Evolutionary conservation across 306 rosid genomes (phyloP).

Genomic region (Medicago arabica): DNA sequence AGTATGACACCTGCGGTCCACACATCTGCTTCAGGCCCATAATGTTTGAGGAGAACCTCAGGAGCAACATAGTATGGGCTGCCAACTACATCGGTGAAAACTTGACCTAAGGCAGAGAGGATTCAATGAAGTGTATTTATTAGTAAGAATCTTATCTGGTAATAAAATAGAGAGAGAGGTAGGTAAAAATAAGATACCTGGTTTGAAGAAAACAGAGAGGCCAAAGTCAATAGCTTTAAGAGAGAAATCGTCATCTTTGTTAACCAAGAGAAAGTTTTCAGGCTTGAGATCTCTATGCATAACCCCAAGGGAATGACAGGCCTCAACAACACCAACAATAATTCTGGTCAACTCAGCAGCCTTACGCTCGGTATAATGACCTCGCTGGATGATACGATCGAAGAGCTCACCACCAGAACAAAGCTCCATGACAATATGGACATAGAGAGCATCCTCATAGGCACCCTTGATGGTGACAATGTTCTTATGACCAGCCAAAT

Average conservation of each 20-base stretch:
- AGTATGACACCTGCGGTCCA: constrained; percentile 98
- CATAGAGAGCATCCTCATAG: constrained; percentile 86
- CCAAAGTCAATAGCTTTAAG: constrained; percentile 98
- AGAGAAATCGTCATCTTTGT: constrained; percentile 90
- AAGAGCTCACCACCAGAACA: constrained; percentile 93
- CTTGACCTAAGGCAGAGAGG: constrained; percentile 63
- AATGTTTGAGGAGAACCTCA: constrained; percentile 94
- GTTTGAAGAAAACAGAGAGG: constrained; percentile 95
- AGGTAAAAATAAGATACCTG: constrained; percentile 46
- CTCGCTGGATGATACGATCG: constrained; percentile 91
- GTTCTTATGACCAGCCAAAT: constrained; percentile 90
- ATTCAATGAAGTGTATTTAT: constrained; percentile 4
- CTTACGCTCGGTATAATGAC: constrained; percentile 88
- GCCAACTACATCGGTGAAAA: constrained; percentile 95
- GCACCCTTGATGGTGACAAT: constrained; percentile 95
- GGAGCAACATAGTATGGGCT: constrained; percentile 99
- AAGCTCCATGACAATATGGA: constrained; percentile 96
- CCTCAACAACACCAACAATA: constrained; percentile 92
- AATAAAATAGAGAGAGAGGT: neutral
- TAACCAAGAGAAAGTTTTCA: constrained; percentile 87
- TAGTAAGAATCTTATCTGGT: too few species aligned
- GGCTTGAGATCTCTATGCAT: constrained; percentile 98
- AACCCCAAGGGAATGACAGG: constrained; percentile 95
- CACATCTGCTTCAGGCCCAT: constrained; percentile 95
- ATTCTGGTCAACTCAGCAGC: constrained; percentile 91